A percentile compares a stretch with the other conserved stretches of the same genome.
These are phyloP conservation scores for Carpinus fangiana DNA, from an alignment of 306 rosid species.

Conservation along the genomic window DNA sequence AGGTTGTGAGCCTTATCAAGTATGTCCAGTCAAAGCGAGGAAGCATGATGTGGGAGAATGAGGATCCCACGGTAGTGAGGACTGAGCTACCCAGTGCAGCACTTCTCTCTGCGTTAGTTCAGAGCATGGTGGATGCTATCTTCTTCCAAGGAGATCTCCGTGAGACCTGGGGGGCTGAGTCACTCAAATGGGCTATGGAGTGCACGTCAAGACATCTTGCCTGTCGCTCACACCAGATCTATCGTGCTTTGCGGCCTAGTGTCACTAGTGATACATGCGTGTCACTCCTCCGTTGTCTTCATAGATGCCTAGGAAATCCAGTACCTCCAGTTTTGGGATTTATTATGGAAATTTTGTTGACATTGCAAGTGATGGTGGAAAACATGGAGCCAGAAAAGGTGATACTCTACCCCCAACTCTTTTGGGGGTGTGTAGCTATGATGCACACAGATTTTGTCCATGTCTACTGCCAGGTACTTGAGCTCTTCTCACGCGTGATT, in stretches of 20 bases:
- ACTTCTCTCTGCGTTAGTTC: slow-evolving; percentile 95
- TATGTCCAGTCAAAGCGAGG: slow-evolving; percentile 99
- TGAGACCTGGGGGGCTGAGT: slow-evolving; percentile 99
- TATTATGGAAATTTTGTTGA: slow-evolving; percentile 90
- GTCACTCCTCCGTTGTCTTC: slow-evolving; percentile 91
- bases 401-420: slow-evolving; percentile 96
- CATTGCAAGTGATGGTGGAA: slow-evolving; percentile 99
- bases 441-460: slow-evolving; percentile 99
- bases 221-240: slow-evolving; percentile 98
- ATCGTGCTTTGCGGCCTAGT: slow-evolving; percentile 91
- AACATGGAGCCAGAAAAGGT: slow-evolving; percentile 99
- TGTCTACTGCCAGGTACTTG: slow-evolving; percentile 95
- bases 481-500: slow-evolving; percentile 94
- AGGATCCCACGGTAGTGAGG: slow-evolving; percentile 92
- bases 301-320: slow-evolving; percentile 96
- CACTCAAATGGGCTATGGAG: slow-evolving; percentile 99
- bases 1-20: slow-evolving; percentile 96
- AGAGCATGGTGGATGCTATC: slow-evolving; percentile 99
- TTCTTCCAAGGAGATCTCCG: slow-evolving; percentile 99
- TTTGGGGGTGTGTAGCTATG: slow-evolving; percentile 99
- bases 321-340: slow-evolving; percentile 95
- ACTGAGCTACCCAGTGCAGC: slow-evolving; percentile 99
- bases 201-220: slow-evolving; percentile 99
- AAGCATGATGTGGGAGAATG: slow-evolving; percentile 99
- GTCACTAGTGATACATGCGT: slow-evolving; percentile 98